phyloP scores from a whole-genome alignment of 1,139 yeast genomes.

The Nakaseomyces kungkrabaensis region DNA sequence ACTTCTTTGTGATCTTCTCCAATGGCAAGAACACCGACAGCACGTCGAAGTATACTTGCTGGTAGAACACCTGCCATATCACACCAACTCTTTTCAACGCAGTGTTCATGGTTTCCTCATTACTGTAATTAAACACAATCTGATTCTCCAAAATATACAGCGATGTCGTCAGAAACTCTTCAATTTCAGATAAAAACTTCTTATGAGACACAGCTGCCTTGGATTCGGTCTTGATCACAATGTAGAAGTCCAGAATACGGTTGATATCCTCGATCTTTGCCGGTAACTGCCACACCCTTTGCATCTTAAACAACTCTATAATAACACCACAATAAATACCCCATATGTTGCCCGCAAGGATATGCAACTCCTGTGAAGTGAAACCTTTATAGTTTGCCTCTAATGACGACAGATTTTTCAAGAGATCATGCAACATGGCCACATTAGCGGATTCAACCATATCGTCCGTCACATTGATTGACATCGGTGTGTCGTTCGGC shows the following conservation, averaged over 20 bases:
- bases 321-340: constrained; percentile 25
- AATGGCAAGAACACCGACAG: constrained; percentile 51
- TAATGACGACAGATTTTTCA: constrained; percentile 26
- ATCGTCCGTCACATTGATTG: constrained; percentile 12
- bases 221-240: constrained; percentile 14
- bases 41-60: constrained; percentile 42
- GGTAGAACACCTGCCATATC: constrained; percentile 46
- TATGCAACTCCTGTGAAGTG: constrained; percentile 23
- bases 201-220: constrained; percentile 12
- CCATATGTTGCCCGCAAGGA: constrained; percentile 28
- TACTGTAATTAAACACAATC: constrained; percentile 20
- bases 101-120: constrained; percentile 18
- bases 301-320: constrained; percentile 24
- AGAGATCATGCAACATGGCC: constrained; percentile 24
- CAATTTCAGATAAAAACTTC: constrained; percentile 34
- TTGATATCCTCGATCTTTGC: constrained; percentile 33
- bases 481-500: constrained; percentile 2
- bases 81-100: constrained; percentile 29
- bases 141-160: constrained; percentile 34
- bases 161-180: constrained; percentile 37
- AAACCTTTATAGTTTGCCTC: constrained; percentile 26
- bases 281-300: constrained; percentile 26
- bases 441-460: constrained; percentile 16
- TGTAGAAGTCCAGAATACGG: constrained; percentile 29
- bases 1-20: constrained; percentile 28